phyloP scores from a whole-genome alignment of 2,329 filamentous ascomycete genomes.

The Dothidotthia symphoricarpi region DNA sequence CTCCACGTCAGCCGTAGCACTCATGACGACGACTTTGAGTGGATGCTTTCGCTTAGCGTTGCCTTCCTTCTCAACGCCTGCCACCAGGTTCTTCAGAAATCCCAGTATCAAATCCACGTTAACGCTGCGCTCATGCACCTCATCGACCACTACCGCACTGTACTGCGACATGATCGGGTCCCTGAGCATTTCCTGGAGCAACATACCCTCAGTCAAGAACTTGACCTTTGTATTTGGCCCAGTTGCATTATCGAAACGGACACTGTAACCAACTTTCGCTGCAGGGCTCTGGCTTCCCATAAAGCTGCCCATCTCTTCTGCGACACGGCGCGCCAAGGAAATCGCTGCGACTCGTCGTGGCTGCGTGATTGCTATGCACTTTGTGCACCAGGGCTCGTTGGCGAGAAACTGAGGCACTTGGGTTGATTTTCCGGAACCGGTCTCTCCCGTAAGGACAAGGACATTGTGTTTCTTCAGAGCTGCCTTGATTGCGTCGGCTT shows the following conservation, averaged over 20 bases:
- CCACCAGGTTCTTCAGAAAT: slow-evolving; percentile 77
- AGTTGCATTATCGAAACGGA: slow-evolving; percentile 86
- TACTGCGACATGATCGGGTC: slow-evolving; percentile 83
- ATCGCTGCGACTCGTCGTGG: slow-evolving; percentile 92
- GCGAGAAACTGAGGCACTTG: slow-evolving; percentile 91
- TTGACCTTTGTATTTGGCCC: slow-evolving; percentile 85
- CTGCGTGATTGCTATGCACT: slow-evolving; percentile 84
- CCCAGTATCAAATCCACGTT: slow-evolving; percentile 91
- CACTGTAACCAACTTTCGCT: slow-evolving; percentile 81
- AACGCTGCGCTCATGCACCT: slow-evolving; percentile 93
- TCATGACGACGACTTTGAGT: slow-evolving; percentile 93
- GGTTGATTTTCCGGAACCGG: slow-evolving; percentile 94
- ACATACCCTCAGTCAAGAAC: slow-evolving; percentile 93
- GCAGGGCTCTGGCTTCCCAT: slow-evolving; percentile 59
- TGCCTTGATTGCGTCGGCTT: slow-evolving; percentile 67
- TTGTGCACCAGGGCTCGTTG: slow-evolving; percentile 75
- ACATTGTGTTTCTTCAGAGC: slow-evolving; percentile 66
- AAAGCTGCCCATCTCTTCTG: slow-evolving; percentile 72
- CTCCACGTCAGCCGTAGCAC: slow-evolving; percentile 88
- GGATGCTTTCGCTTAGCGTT: slow-evolving; percentile 60
- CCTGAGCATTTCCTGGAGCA: slow-evolving; percentile 86
- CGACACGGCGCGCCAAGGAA: slow-evolving; percentile 82
- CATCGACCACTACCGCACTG: slow-evolving; percentile 87
- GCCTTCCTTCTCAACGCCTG: slow-evolving; percentile 61
- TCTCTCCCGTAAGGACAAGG: slow-evolving; percentile 86